Base-by-base conservation (phyloP, 495 filamentous ascomycete species). In the Penicillium soppii region DNA sequence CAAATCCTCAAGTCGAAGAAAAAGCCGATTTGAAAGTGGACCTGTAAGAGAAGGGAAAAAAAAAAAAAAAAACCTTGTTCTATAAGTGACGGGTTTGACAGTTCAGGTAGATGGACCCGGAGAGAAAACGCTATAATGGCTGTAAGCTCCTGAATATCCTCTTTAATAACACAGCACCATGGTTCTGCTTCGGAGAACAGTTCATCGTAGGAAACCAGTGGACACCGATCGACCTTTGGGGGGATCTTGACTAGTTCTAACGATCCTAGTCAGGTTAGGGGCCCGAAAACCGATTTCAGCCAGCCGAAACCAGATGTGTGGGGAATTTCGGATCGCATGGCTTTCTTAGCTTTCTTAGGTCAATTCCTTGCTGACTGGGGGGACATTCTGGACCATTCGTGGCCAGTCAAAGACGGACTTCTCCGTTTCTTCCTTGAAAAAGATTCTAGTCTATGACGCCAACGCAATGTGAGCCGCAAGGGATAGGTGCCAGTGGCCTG, bases 381-480 rank as follows among this genome's bases (percentile, higher is more conserved):
- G n/a, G n/a, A n/a, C n/a, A n/a, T n/a, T 32, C 43, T 46, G 27
- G 57, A 29, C 50, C 50, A 53, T 38, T 48, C 15, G 33, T 7
- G 19, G 36, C 30, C 37, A 32, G 29, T 52, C 29, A 40, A 15
- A 20, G 20, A 27, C 54, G 58, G 57, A 60, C 46, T 57, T 57
- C 46, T 51, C 58, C 58, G 58, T 53, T 49, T 47, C 26, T 48
- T 45, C 27, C 27, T 47, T 48, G 54, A 35, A 42, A 43, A 25
- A 44, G 49, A 23, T 36, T 54, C 30, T 16, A 46, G 26, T 46
- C 49, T 30, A 56, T 40, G 49, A 46, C 43, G 48, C 42, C 43
- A 53, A 57, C 59, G 56, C 56, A 57, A 58, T 56, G 61, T 64
- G 58, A 64, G 58, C 61, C 61, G 61, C 61, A 64, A 64, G 61